Evolutionary conservation across 768 basidiomycete species (phyloP), one percentile per base, ranked within the genome.

Genomic region (Pilatotrama ljubarskyi): DNA sequence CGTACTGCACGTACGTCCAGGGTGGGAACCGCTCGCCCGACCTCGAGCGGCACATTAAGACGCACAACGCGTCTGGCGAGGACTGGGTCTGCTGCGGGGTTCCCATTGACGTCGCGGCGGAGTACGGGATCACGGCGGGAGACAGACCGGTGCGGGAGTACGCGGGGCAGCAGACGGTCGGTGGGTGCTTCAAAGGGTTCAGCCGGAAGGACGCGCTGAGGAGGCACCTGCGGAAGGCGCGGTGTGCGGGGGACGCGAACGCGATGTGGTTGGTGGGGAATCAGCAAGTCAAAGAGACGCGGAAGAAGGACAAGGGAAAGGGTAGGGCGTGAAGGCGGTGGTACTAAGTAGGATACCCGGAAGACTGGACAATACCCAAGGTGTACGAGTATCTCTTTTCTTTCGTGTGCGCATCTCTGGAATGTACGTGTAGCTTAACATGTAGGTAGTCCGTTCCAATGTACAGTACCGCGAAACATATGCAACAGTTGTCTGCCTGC

Each of bases 51-150:
- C 68, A 69, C 58, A 24, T 66, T 41, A 26, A 25, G 40, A 53
- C 51, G n/a, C 68, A 69, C 61, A 32, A 9, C 62, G 35, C 18
- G 43, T n/a, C 26, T 35, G 32, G 29, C n/a, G 37, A 15, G n/a
- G 38, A 41, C 24, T 65, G 54, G 55, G 50, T 59, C 8, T 69
- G 68, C 57, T 63, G 61, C 49, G 68, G 68, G n/a, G 59, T 66
- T 11, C 63, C 59, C 4, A 24, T 63, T 10, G 22, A 5, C 14
- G 22, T 48, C 17, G 65, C 63, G 7, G 24, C 26, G 7, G 25
- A 26, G 20, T 52, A 52, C 36, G 61, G 41, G 20, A 20, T 62
- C 48, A 9, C 32, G 46, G 24, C 24, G 36, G 18, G 37, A 32
- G 24, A 47, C 11, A 29, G 20, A 51, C n/a, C n/a, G 40, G 15